A percentile compares a stretch with the other conserved stretches of the same genome.
Evolutionary conservation across 192 early-diverging fungal species (phyloP).

Genomic region (Rhizoclosmatium globosum): DNA sequence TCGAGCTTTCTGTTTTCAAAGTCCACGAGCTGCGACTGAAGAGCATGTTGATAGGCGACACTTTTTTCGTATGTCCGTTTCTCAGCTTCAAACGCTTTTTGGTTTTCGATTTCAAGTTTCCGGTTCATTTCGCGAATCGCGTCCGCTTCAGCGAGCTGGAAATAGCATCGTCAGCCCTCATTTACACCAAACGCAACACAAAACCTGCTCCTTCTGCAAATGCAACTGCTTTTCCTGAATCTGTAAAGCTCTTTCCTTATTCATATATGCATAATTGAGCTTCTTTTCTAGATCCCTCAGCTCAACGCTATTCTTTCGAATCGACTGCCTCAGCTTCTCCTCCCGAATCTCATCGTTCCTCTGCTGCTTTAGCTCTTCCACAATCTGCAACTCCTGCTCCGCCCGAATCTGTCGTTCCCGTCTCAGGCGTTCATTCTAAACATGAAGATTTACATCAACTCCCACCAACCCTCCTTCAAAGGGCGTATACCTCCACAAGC

Average conservation of each 20-base stretch:
- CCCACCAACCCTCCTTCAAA: background rate
- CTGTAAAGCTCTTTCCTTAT: constrained; percentile 66
- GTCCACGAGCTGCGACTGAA: constrained; percentile 61
- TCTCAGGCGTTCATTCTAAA: constrained; percentile 39
- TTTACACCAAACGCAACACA: background rate
- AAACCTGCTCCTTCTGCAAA: constrained; percentile 35
- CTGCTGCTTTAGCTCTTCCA: constrained; percentile 42
- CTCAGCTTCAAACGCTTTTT: constrained; percentile 53
- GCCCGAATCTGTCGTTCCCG: constrained; percentile 35
- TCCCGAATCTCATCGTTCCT: constrained; percentile 51
- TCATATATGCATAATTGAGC: constrained; percentile 70
- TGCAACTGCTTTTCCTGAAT: constrained; percentile 58
- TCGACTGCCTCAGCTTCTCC: constrained; percentile 61
- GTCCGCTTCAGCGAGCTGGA: constrained; percentile 37
- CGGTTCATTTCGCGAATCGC: constrained; percentile 50
- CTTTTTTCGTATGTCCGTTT: constrained; percentile 47
- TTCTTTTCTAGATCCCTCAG: constrained; percentile 66
- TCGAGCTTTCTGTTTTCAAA: constrained; percentile 50
- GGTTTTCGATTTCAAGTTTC: constrained; percentile 44
- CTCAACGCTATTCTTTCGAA: constrained; percentile 64
- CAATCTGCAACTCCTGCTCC: constrained; percentile 48
- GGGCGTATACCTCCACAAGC: constrained; percentile 46
- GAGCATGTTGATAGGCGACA: constrained; percentile 53
- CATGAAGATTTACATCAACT: background rate
- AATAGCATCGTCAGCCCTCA: no score